Base-by-base conservation (phyloP, 352 stramenopile species). In the Phytophthora hybrid region DNA sequence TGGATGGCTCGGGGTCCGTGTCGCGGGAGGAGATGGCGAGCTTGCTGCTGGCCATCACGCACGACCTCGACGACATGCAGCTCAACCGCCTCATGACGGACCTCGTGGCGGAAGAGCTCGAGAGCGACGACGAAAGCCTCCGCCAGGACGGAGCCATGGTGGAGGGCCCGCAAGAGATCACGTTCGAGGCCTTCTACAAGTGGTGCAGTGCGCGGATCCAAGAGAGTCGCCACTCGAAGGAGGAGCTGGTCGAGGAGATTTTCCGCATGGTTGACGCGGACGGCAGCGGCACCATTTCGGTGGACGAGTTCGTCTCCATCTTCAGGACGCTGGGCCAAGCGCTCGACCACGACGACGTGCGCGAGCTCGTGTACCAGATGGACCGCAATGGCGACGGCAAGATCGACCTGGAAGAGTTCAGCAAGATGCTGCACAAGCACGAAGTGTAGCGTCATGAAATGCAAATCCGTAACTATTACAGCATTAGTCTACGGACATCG, bases 351-450 rank as follows among this genome's bases (percentile, higher is more conserved):
- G 84, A 93, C 64, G 84, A 92, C 59, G 86, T 93, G 51, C 82
- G 86, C 26, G 84, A 93, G 69, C 74, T 93, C 4, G 81, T 93
- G 6, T 93, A 91, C 37, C 81, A 92, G 51, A 92, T 91, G 84
- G 84, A 92, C 53, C 81, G 83, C 51, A 93, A 92, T 68, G 79
- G 88, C 59, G 87, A 91, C 59, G 83, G 83, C 55, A 92, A 92
- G 75, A 93, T 93, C 64, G 84, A 93, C 59, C 59, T 92, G 6
- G 83, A 92, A 31, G 86, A 93, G 47, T 93, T 93, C 62, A 68
- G 63, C 62, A 89, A 86, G 53, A 93, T 93, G 84, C 71, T 93
- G 6, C 81, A 89, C 23, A 93, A 92, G 72, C 83, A 92, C 61
- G 86, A 91, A 58, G 82, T 93, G 29, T 89, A 87, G 53, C 57